Evolutionary conservation across 208 protist species (phyloP).

Genomic region (Vickermania ingenoplastis): DNA sequence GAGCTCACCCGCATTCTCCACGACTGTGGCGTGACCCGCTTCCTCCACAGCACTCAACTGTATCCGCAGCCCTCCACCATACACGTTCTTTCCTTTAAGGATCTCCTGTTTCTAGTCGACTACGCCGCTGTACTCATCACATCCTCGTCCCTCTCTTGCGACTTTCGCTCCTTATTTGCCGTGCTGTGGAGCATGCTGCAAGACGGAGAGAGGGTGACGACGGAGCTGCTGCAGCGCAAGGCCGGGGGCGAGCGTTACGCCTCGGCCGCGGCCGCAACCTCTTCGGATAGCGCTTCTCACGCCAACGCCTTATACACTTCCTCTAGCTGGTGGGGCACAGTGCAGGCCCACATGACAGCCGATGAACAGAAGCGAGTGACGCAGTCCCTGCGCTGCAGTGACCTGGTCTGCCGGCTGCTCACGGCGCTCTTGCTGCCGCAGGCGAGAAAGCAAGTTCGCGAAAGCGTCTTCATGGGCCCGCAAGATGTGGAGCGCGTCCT

Average conservation of each 20-base stretch:
- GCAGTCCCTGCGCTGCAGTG: background rate
- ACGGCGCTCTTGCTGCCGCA: background rate
- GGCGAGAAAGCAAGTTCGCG: background rate
- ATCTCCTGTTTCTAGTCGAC: slow-evolving; percentile 25
- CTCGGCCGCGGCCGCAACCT: too few species aligned
- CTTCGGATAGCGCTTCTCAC: background rate
- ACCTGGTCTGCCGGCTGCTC: background rate
- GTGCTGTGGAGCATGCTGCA: slow-evolving; percentile 59
- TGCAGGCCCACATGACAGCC: background rate
- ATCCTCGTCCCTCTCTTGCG: slow-evolving; percentile 31
- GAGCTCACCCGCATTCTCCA: slow-evolving; percentile 34
- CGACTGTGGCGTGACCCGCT: slow-evolving; percentile 28
- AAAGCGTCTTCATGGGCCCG: background rate
- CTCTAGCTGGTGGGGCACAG: background rate
- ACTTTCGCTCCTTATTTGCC: slow-evolving; percentile 40
- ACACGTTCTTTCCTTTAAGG: slow-evolving; percentile 25
- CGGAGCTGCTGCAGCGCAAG: slow-evolving; percentile 4
- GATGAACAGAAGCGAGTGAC: background rate
- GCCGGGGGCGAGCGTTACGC: slow-evolving; percentile 3
- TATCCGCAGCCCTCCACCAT: slow-evolving; percentile 47
- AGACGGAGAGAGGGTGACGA: slow-evolving; percentile 27
- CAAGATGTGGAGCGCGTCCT: background rate
- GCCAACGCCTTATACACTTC: background rate
- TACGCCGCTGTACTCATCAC: slow-evolving; percentile 27
- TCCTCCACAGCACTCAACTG: slow-evolving; percentile 42